Conservation (phyloP, 2,329 filamentous ascomycete genomes). For the Biscogniauxia mediterranea region DNA sequence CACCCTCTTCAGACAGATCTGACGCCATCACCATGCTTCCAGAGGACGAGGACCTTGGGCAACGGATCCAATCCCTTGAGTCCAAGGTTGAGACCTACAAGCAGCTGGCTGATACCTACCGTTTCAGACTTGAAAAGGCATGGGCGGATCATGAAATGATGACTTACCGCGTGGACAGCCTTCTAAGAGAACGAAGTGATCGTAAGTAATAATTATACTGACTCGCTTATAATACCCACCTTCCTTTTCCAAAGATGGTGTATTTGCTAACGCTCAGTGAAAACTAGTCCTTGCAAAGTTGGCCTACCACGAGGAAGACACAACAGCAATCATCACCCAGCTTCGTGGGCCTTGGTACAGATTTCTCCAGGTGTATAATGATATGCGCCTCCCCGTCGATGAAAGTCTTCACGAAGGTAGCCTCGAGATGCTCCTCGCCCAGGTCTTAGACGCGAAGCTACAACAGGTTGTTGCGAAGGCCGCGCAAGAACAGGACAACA, state of each 20-base stretch:
- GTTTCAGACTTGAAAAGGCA: neutral
- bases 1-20: no score
- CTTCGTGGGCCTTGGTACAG: neutral
- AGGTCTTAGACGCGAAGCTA: slow-evolving; percentile 1
- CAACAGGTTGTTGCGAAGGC: neutral
- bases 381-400: neutral
- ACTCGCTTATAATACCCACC: no score
- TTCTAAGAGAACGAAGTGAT: neutral
- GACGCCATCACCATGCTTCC: no score
- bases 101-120: neutral
- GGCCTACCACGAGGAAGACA: neutral
- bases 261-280: no score
- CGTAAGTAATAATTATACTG: no score
- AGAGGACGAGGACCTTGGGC: neutral
- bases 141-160: neutral
- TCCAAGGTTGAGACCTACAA: neutral
- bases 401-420: neutral
- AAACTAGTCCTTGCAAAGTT: neutral
- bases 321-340: neutral
- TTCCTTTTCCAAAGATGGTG: no score
- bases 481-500: neutral
- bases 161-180: neutral
- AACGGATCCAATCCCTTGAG: no score
- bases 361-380: neutral
- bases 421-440: neutral